Evolutionary conservation across 2,329 filamentous ascomycete species (phyloP), one percentile per base, ranked within the genome.

Genomic region (Periglandula ipomoeae): DNA sequence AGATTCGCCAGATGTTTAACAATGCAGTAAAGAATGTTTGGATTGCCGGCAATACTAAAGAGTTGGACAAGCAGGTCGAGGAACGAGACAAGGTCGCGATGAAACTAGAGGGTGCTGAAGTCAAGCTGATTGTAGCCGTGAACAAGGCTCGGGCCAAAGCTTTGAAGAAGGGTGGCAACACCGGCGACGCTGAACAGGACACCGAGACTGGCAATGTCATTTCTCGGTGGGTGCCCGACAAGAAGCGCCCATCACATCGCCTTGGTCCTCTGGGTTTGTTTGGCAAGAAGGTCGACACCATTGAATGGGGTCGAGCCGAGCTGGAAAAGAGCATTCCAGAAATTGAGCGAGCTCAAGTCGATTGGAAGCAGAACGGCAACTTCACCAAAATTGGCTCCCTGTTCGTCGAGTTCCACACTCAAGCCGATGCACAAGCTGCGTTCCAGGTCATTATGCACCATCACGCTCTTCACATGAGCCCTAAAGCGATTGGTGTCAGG

Each of bases 321-420:
- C 64, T 73, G 43, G 67, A 67, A 46, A 64, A 61, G 74, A 78
- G 62, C 70, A 82, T 81, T 48, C 81, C 84, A 1, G 75, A 86
- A 58, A 78, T 86, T 30, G 78, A 85, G 50, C 72, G 76, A 43
- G 74, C 81, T 10, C 85, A 70, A 81, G 67, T 79, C 66, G 56
- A 78, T 35, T 82, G 88, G 59, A 75, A 76, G 20, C 35, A 47
- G 35, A 69, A 74, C 11, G 81, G 85, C 44, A 76, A 87, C 53
- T 82, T 75, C 22, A 73, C 78, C 47, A 75, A 77, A 55, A 71
- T 84, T 47, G 79, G 79, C 46, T 84, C 89, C 3, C 85, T 93
- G n/a, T 97, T 98, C 59, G 87, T 98, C 54, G 90, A 97, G 61
- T 98, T 95, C 61, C 77, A 80, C 54, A 82, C 79, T 3, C 87